Evolutionary conservation across 192 early-diverging fungal genomes (phyloP).

Genomic region (Coemansia guatemalensis): DNA sequence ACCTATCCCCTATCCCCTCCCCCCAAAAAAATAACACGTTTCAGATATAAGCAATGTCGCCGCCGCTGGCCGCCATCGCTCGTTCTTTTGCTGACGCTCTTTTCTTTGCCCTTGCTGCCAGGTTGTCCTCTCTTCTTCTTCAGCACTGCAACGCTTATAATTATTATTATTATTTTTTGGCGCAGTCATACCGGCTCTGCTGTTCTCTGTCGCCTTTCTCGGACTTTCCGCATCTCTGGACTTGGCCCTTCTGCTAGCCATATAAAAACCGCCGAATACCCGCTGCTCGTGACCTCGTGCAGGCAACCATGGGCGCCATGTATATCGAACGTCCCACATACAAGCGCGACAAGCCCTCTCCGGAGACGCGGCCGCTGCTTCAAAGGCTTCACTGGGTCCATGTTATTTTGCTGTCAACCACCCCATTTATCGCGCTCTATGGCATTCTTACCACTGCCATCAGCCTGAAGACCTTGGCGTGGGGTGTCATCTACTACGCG

Average conservation of each 20-base stretch:
- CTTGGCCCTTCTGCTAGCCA: neutral
- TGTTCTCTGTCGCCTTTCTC: neutral
- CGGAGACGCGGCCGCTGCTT: slow-evolving; percentile 45
- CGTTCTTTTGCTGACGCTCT: neutral
- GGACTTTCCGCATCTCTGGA: neutral
- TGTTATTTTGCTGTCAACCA: slow-evolving; percentile 58
- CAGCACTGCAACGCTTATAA: neutral
- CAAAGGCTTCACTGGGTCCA: slow-evolving; percentile 72
- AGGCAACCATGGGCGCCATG: slow-evolving; percentile 29
- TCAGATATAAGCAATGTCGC: neutral
- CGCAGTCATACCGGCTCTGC: neutral
- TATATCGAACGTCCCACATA: slow-evolving; percentile 51
- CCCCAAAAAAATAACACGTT: neutral
- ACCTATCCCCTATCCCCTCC: neutral
- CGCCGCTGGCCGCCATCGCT: neutral
- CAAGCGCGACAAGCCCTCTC: slow-evolving; percentile 39
- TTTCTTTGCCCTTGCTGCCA: neutral
- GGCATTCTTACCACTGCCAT: slow-evolving; percentile 73
- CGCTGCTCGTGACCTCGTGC: neutral
- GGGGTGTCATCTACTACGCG: slow-evolving; percentile 36
- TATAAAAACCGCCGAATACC: neutral
- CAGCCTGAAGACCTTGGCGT: slow-evolving; percentile 65
- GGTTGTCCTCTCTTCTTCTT: neutral
- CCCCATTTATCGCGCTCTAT: slow-evolving; percentile 81
- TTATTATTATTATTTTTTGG: neutral